A percentile compares a stretch with the other conserved stretches of the same genome.
Conservation (phyloP, 2,329 filamentous ascomycete genomes). For the Xylariaceae sp. region DNA sequence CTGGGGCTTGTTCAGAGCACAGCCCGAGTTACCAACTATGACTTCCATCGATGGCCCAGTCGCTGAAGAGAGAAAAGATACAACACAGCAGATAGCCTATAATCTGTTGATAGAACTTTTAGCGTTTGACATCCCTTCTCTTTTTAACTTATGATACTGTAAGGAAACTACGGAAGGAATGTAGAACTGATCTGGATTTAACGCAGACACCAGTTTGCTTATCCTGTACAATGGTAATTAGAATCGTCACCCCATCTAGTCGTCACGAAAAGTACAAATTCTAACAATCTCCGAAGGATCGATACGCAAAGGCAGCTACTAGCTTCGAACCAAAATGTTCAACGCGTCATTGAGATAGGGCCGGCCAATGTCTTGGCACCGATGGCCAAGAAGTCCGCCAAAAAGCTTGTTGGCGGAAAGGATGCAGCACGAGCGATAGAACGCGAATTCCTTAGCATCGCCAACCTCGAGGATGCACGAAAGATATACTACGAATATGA, state of each 20-base stretch:
- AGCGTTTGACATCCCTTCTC: conserved; percentile 12
- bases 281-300: conserved; percentile 16
- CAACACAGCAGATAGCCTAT: conserved; percentile 23
- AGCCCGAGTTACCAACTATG: conserved; percentile 13
- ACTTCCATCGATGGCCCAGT: not conserved
- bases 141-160: not conserved
- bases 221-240: conserved; percentile 27
- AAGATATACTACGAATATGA: conserved; percentile 27
- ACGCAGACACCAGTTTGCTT: conserved; percentile 25
- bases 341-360: conserved; percentile 25
- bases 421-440: conserved; percentile 15
- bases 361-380: conserved; percentile 22
- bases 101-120: conserved; percentile 27
- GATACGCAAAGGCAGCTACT: conserved; percentile 24
- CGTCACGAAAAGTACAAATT: not conserved
- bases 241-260: not conserved
- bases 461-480: conserved; percentile 16
- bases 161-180: not conserved
- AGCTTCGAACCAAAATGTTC: conserved; percentile 16
- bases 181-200: not conserved
- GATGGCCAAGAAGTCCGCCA: conserved; percentile 27
- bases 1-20: not conserved
- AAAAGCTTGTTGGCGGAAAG: conserved; percentile 19
- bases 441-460: conserved; percentile 22
- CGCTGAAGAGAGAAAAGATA: conserved; percentile 2